Base-by-base conservation (phyloP, 352 stramenopile genomes). In the Phytophthora cactorum region DNA sequence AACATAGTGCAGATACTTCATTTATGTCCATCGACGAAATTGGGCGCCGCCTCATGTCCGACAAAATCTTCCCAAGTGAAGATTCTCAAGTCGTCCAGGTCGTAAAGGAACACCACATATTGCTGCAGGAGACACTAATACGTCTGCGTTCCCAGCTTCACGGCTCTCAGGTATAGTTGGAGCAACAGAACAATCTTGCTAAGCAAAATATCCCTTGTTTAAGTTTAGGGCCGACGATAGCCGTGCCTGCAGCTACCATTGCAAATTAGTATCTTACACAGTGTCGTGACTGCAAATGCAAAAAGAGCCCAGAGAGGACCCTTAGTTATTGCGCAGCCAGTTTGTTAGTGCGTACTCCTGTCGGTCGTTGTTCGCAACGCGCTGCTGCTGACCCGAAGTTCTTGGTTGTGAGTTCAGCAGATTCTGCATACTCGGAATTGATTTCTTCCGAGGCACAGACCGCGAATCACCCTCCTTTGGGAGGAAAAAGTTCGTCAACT, bases 401-500 rank as follows among this genome's bases (percentile, higher is more conserved):
- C 52, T 68, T 57, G 68, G 39, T 44, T 80, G 67, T 51, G 77
- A 55, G 49, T 76, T 82, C 50, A 86, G 69, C 54, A 88, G 45
- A 50, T 79, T 68, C 44, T 81, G 74, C 82, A 84, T 84, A 47
- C 80, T 81, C n/a, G 75, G 71, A 22, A 84, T 73, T 14, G 65
- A 39, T 49, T 87, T 89, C 32, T 79, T 77, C 5, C 74, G 70
- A 50, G 68, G 28, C 31, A 54, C 28, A 25, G 51, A 51, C 15
- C 50, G 66, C 22, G 60, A 60, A 14, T 73, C 68, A 36, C 34
- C 54, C 27, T 91, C 74, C 38, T 89, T 88, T 25, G 83, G 79
- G 28, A 90, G 59, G 56, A 91, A 91, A 66, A 87, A 91, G 56
- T 85, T 91, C 15, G 85, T 91, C 32, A 93, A 66, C 65, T 91